These are phyloP conservation scores for Solanum piurae DNA, from an alignment of 257 asterid species.

Conservation along the genomic window DNA sequence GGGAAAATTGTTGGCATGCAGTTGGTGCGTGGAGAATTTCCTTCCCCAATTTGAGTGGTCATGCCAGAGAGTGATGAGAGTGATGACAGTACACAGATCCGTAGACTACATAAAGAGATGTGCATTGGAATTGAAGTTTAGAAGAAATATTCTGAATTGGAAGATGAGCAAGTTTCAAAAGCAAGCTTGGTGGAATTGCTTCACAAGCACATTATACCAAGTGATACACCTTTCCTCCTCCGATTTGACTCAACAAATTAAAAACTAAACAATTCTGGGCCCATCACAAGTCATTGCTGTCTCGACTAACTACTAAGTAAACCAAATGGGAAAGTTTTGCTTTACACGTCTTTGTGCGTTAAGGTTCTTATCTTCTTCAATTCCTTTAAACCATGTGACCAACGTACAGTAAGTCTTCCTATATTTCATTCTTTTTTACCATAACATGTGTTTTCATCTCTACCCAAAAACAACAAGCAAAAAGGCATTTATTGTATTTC, in stretches of 20 bases:
- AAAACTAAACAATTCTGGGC: not conserved
- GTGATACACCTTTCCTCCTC: not conserved
- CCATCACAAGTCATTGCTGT: not conserved
- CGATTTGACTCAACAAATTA: not conserved
- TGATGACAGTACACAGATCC: not conserved
- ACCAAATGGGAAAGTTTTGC: not conserved
- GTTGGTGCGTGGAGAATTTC: not conserved
- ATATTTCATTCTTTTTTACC: not conserved
- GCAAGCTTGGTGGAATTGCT: not conserved
- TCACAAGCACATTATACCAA: not conserved
- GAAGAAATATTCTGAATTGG: not conserved
- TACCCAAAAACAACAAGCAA: not conserved
- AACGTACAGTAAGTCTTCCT: not conserved
- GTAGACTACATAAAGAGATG: not conserved
- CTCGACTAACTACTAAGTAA: not conserved
- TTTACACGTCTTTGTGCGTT: not conserved
- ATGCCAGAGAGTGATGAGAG: not conserved
- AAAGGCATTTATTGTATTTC: not conserved
- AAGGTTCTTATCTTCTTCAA: not conserved
- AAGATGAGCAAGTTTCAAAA: not conserved
- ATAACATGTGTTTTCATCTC: not conserved
- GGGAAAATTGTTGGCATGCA: not conserved
- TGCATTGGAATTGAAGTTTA: not conserved
- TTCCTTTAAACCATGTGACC: not conserved
- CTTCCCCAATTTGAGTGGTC: not conserved